Evolutionary conservation across 2,329 filamentous ascomycete genomes (phyloP).

Genomic region (Venturia pyrina): DNA sequence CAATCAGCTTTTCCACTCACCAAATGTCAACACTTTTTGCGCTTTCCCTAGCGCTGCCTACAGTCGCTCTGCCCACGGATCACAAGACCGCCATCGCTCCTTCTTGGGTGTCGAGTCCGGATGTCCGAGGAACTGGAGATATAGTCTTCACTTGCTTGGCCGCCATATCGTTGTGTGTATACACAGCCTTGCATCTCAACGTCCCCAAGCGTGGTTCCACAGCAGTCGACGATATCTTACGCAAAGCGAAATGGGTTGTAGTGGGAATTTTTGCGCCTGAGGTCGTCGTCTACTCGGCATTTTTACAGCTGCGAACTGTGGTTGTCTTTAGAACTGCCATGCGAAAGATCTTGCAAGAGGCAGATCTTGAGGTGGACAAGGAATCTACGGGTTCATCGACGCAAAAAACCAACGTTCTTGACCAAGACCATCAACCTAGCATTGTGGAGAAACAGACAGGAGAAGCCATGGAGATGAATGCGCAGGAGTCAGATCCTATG

Average conservation of each 20-base stretch:
- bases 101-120: not conserved
- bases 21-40: not conserved
- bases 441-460: not conserved
- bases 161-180: conserved; percentile 20
- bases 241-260: conserved; percentile 17
- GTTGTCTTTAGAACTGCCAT: not conserved
- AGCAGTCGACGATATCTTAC: not conserved
- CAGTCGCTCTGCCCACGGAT: not conserved
- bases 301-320: conserved; percentile 18
- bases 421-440: not conserved
- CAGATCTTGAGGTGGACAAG: too few species aligned
- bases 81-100: not conserved
- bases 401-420: not conserved
- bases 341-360: not conserved
- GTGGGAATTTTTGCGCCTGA: conserved; percentile 19
- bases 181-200: conserved; percentile 22
- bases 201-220: conserved; percentile 9
- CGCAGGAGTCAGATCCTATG: not conserved
- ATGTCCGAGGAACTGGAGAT: not conserved
- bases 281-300: conserved; percentile 18
- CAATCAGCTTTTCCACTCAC: not conserved
- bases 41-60: not conserved
- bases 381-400: not conserved
- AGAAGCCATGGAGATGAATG: too few species aligned
- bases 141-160: conserved; percentile 15